Conservation (phyloP, 805 yeast species). For the Pichia membranifaciens region DNA sequence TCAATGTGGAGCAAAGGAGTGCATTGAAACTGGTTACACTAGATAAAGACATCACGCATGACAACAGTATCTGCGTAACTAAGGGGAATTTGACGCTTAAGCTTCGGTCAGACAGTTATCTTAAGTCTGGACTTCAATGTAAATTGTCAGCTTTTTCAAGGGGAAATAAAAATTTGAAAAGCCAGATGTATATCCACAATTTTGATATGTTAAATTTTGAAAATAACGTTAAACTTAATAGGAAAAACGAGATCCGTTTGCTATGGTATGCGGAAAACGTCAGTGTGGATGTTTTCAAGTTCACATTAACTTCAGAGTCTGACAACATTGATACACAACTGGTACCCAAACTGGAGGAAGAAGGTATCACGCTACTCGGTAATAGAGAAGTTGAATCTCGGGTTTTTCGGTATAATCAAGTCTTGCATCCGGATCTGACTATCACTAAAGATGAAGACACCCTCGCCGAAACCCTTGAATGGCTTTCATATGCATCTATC, state of each 20-base stretch:
- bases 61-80: conserved; percentile 28
- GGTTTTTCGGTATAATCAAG: conserved; percentile 10
- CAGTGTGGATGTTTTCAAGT: not conserved
- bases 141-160: conserved; percentile 21
- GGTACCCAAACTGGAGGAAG: not conserved
- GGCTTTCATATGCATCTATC: conserved; percentile 26
- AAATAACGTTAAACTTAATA: conserved; percentile 6
- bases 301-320: conserved; percentile 2
- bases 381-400: not conserved
- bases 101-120: conserved; percentile 28
- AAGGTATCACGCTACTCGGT: not conserved
- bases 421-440: conserved; percentile 18
- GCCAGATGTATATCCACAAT: conserved; percentile 21
- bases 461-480: conserved; percentile 24
- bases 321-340: not conserved
- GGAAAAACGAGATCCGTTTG: conserved; percentile 23
- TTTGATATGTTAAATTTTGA: conserved; percentile 19
- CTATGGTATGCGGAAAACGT: conserved; percentile 29
- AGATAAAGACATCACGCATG: conserved; percentile 24
- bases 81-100: conserved; percentile 26
- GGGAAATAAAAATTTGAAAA: conserved; percentile 20
- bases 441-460: conserved; percentile 20
- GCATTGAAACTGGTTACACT: conserved; percentile 15
- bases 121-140: conserved; percentile 31
- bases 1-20: not conserved